Conservation (phyloP, 1,139 yeast species). For the Groenewaldozyma auringiensis region DNA sequence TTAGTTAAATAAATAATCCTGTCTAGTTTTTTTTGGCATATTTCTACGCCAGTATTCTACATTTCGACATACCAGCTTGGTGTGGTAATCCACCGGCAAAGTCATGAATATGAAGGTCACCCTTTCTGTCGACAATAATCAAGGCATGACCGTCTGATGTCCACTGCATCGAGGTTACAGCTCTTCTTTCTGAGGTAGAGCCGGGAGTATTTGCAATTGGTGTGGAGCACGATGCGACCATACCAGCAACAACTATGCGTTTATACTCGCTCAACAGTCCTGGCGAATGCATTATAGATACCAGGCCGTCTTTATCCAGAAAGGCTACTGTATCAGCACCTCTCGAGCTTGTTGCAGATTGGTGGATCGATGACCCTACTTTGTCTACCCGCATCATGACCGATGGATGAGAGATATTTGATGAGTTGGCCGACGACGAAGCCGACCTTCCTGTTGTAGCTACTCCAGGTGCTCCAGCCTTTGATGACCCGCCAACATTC, state of each 20-base stretch:
- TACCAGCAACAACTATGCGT: slow-evolving; percentile 65
- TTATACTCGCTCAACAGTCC: slow-evolving; percentile 37
- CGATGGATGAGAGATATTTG: slow-evolving; percentile 44
- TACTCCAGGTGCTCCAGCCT: slow-evolving; percentile 6
- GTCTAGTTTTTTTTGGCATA: background rate
- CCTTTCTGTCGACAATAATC: slow-evolving; percentile 72
- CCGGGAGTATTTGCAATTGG: too few relatives aligned
- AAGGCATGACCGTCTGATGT: slow-evolving; percentile 76
- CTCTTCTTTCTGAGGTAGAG: slow-evolving; percentile 24
- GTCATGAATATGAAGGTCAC: slow-evolving; percentile 69
- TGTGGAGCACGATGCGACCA: slow-evolving; percentile 55
- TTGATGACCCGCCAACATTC: slow-evolving; percentile 35
- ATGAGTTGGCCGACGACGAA: slow-evolving; percentile 10
- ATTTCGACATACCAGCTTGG: slow-evolving; percentile 69
- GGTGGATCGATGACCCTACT: slow-evolving; percentile 73
- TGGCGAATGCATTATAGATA: slow-evolving; percentile 63
- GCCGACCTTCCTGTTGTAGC: slow-evolving; percentile 9
- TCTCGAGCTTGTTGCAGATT: slow-evolving; percentile 69
- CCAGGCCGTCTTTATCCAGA: slow-evolving; percentile 67
- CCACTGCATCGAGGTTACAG: slow-evolving; percentile 69
- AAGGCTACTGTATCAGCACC: slow-evolving; percentile 73
- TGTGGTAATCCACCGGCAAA: slow-evolving; percentile 81
- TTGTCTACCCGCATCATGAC: slow-evolving; percentile 59
- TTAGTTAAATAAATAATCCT: background rate
- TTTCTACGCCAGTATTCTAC: slow-evolving; percentile 32